Evolutionary conservation across 2,329 filamentous ascomycete genomes (phyloP), one percentile per base, ranked within the genome.

Genomic region (Pestalotiopsis sp.): DNA sequence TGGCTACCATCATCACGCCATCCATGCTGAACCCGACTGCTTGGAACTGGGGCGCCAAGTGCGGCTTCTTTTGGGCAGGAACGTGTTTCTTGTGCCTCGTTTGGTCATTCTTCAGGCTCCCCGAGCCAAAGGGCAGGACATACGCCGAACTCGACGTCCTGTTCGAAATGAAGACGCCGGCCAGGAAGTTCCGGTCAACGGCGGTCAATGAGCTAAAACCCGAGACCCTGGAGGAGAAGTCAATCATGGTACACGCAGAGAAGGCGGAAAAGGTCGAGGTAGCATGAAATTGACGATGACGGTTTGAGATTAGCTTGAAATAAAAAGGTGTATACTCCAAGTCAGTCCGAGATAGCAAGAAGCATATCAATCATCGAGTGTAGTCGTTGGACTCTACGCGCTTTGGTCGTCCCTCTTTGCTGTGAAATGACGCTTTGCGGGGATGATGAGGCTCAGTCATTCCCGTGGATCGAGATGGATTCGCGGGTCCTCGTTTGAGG

Each of bases 71-170:
- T 35, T 73, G 70, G 70, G 63, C 59, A 9, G 70, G 68, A 3
- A 74, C 81, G 57, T 79, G 81, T 70, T 70, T 81, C n/a, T 44
- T 77, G 2, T 79, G 79, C 38, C 70, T 80, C 1, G 68, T 75
- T 0, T 84, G 82, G 73, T 78, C 80, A 2, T 80, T 74, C 68
- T 79, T 79, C 69, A 79, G 76, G 62, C 71, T 80, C 5, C 79
- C 79, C 35, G 82, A 84, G 71, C 80, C 81, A 0, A 78, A 77
- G 17, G 79, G 78, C 1, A 76, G 79, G 62, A 80, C 78, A 0
- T 77, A 81, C 56, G 81, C 80, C 66, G 82, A 84, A 74, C 78
- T 84, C 13, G 82, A 83, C 65, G 71, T 77, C 3, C 69, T 84
- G 68, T 84, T 84, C 70, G 76, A 79, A 39, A 65, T 66, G 13